Evolutionary conservation across 176 grass and related monocot genomes (phyloP), one percentile per base, ranked within the genome.

Genomic region (Eremochloa ophiuroides): DNA sequence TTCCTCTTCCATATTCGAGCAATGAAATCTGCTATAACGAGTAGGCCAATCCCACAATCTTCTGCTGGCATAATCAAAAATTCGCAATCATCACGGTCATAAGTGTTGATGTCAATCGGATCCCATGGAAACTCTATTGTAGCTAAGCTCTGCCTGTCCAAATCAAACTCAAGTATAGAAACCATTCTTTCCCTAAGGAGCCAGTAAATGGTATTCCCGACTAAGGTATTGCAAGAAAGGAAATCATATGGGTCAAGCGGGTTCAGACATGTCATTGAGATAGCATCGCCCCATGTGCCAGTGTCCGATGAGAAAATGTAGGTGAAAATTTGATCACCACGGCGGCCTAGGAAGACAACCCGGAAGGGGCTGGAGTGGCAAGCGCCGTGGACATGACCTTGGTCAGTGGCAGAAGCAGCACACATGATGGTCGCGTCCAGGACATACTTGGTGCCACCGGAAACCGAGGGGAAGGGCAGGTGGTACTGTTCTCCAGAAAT

Each of bases 261-360:
- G 39, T 41, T 10, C 13, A 2, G 71, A 20, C 28, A n/a, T 46
- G 22, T 1, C n/a, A 38, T 42, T 4, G 81, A 53, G 41, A 66
- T 63, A 30, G 18, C 41, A 20, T 83, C 44, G 3, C 81, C 58
- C 81, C 81, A 83, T 27, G 41, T 7, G 3, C n/a, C 30, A 11
- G 81, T 75, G 15, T 75, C 59, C 0, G 60, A 83, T 18, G 59
- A 83, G 71, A 66, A 83, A 6, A 75, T 10, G 15, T 60, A 73
- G n/a, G 33, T 61, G 1, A 47, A 0, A 29, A 20, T 39, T 5
- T 23, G 2, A 2, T 75, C 73, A 33, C 5, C 22, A 2, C 11
- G 4, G 48, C 11, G 1, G 43, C 70, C 42, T 13, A 75, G 27
- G n/a, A 71, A 47, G 41, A 53, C 42, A 14, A 83, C 8, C 14